A percentile compares a stretch with the other conserved stretches of the same genome.
phyloP scores from a whole-genome alignment of 805 yeast genomes.

The Kluyveromyces lactis region DNA sequence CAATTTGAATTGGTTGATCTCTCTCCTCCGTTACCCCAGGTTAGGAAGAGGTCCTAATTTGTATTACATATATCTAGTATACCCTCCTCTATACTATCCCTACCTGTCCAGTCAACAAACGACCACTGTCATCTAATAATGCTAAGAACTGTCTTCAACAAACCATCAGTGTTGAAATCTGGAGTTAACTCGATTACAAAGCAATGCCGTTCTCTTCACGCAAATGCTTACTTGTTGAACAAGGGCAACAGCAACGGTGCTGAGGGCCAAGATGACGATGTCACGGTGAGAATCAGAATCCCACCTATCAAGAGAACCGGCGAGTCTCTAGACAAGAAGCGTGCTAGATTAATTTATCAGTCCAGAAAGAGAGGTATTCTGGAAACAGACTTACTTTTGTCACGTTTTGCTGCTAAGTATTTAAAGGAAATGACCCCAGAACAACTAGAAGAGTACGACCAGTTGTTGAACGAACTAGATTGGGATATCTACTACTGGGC shows the following conservation, averaged over 20 bases:
- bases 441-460: slow-evolving; percentile 79
- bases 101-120: no score
- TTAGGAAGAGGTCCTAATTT: no score
- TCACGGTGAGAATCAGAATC: slow-evolving; percentile 47
- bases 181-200: background rate
- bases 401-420: slow-evolving; percentile 76
- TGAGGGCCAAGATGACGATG: slow-evolving; percentile 30
- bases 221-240: background rate
- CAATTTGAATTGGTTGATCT: no score
- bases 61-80: no score
- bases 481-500: slow-evolving; percentile 99
- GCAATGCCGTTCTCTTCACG: background rate
- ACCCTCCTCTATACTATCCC: no score
- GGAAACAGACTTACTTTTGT: slow-evolving; percentile 80
- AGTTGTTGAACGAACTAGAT: slow-evolving; percentile 84
- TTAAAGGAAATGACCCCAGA: slow-evolving; percentile 48
- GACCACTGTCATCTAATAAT: no score
- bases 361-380: slow-evolving; percentile 91
- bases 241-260: background rate
- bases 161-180: background rate
- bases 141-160: no score
- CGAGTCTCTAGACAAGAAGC: slow-evolving; percentile 64
- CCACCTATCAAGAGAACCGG: slow-evolving; percentile 71
- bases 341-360: slow-evolving; percentile 87
- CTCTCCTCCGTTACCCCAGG: no score